These are phyloP conservation scores for Asterella californica DNA, from an alignment of 225 moss, liverwort and hornwort species.

Conservation along the genomic window DNA sequence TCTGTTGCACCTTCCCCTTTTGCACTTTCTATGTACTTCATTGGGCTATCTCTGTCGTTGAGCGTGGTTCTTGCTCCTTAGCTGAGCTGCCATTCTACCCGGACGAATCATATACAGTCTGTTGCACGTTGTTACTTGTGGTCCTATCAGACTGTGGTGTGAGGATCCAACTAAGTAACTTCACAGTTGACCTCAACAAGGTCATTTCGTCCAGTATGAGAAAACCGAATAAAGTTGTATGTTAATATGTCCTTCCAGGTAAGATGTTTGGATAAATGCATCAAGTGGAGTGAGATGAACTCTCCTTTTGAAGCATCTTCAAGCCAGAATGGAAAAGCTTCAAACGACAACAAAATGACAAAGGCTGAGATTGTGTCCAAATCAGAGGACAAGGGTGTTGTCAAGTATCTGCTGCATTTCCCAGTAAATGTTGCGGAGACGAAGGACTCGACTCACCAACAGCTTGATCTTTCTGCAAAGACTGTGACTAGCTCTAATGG, in stretches of 20 bases:
- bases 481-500: neutral
- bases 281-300: conserved; percentile 69
- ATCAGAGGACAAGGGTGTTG: conserved; percentile 25
- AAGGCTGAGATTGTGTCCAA: conserved; percentile 37
- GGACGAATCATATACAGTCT: too few relatives aligned
- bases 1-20: too few relatives aligned
- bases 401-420: conserved; percentile 32
- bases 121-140: too few relatives aligned
- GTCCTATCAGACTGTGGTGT: too few relatives aligned
- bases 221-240: too few relatives aligned
- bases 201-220: neutral
- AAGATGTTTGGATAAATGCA: conserved; percentile 64
- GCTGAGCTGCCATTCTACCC: too few relatives aligned
- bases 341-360: conserved; percentile 20
- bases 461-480: conserved; percentile 13
- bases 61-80: too few relatives aligned
- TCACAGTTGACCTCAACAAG: too few relatives aligned
- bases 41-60: too few relatives aligned
- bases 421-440: conserved; percentile 11
- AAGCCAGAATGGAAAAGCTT: conserved; percentile 21
- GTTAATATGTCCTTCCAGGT: conserved; percentile 45
- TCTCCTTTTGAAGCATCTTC: conserved; percentile 32
- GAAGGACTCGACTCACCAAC: neutral
- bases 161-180: too few relatives aligned
- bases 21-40: too few relatives aligned